Evolutionary conservation across 2,329 filamentous ascomycete species (phyloP).

Genomic region (Tolypocladium cylindrosporum): DNA sequence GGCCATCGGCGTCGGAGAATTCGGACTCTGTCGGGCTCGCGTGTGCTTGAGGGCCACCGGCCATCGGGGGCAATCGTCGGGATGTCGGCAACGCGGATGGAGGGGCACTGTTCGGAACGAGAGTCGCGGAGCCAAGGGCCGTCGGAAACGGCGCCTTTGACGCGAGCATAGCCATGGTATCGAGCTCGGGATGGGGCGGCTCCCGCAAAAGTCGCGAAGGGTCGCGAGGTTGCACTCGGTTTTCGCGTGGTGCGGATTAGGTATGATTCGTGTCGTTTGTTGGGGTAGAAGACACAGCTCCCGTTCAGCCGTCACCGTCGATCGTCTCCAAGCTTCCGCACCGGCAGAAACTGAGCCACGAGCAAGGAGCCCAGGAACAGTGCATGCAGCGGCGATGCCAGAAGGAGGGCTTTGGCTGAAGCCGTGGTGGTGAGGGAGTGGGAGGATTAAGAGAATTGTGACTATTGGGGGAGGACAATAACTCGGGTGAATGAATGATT

Average conservation of each 20-base stretch:
- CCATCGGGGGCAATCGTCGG: constrained; percentile 40
- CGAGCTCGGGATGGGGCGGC: constrained; percentile 19
- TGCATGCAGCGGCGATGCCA: not conserved
- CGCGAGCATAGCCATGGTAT: constrained; percentile 61
- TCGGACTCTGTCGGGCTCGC: constrained; percentile 85
- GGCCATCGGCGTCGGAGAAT: constrained; percentile 73
- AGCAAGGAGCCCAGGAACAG: not conserved
- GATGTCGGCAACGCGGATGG: constrained; percentile 40
- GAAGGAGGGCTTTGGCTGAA: not conserved
- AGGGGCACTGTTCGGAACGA: constrained; percentile 33
- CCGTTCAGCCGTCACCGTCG: not conserved
- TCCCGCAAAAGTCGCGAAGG: not conserved
- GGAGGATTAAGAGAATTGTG: not conserved
- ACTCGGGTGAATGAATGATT: not conserved
- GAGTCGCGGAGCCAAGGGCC: constrained; percentile 35
- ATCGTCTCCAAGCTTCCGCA: not conserved
- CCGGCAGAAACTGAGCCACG: not conserved
- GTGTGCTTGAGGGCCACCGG: constrained; percentile 46
- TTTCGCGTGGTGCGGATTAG: not conserved
- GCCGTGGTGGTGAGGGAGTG: not conserved
- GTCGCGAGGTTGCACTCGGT: not conserved
- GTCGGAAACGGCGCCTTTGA: constrained; percentile 61
- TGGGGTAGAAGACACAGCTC: not conserved
- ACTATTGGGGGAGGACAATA: not conserved
- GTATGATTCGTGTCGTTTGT: not conserved